These are phyloP conservation scores for Euphorbia celastroides DNA, from an alignment of 441 rosid genomes.

Conservation along the genomic window DNA sequence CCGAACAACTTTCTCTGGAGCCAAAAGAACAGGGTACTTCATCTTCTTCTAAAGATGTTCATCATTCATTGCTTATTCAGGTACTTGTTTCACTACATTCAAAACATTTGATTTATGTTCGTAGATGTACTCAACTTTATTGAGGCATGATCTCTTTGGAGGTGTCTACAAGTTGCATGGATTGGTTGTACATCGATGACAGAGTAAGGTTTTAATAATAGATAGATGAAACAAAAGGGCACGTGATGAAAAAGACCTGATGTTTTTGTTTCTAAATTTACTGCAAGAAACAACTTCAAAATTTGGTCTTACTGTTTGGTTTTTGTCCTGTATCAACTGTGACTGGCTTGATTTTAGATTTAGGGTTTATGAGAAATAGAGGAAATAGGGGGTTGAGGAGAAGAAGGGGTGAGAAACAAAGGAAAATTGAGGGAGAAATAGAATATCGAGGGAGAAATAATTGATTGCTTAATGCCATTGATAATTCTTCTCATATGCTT, in stretches of 20 bases:
- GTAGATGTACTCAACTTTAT: background rate
- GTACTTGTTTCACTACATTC: conserved; percentile 26
- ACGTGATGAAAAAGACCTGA: background rate
- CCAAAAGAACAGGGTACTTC: conserved; percentile 40
- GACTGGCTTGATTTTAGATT: too few species aligned
- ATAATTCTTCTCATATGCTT: too few species aligned
- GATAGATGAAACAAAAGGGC: background rate
- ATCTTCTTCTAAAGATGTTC: conserved; percentile 50
- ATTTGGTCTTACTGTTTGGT: background rate
- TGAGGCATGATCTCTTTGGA: background rate
- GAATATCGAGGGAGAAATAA: too few species aligned
- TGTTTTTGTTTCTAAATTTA: background rate
- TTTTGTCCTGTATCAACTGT: too few species aligned
- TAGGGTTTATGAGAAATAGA: too few species aligned
- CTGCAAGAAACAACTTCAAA: background rate
- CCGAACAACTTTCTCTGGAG: conserved; percentile 42
- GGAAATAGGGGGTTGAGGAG: too few species aligned
- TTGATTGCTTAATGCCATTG: too few species aligned
- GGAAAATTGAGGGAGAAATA: too few species aligned
- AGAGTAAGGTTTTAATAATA: background rate
- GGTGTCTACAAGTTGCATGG: background rate
- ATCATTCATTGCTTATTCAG: conserved; percentile 90
- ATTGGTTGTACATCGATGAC: background rate
- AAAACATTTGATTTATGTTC: background rate
- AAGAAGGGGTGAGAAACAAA: too few species aligned